Evolutionary conservation across 495 filamentous ascomycete species (phyloP), one percentile per base, ranked within the genome.

Genomic region (Penicillium lagena): DNA sequence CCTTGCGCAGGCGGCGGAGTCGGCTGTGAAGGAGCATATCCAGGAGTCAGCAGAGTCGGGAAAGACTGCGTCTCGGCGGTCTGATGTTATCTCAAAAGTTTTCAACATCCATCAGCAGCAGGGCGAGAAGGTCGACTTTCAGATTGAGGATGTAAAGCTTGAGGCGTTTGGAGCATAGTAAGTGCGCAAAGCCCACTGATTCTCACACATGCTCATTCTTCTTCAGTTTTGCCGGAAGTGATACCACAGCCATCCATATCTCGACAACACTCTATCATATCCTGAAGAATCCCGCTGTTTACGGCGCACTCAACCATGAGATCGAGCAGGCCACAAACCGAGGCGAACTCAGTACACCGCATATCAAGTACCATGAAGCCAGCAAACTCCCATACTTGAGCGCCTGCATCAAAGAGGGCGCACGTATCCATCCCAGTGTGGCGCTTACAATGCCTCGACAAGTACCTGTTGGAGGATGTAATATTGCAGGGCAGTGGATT

Each of bases 251-350:
- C 2, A 70, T 71, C 29, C 62, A 67, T 0, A 48, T 78, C 34
- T 57, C 59, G 13, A 68, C 58, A 12, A 63, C 58, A n/a, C 31
- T 84, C 42, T 79, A 74, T 55, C 57, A 72, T 38, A 64, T 83
- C 1, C 42, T 82, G 31, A 71, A 66, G 28, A 62, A 76, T 42
- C 72, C 73, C 0, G 54, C 60, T 7, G 51, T 56, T 7, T 68
- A 80, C 48, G 45, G 51, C 7, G 72, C 71, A 46, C 70, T 81
- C 2, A 66, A 71, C 29, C 29, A 67, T 28, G 81, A 85, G 51
- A 66, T 85, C 9, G 78, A 63, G 22, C 49, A 49, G 0, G 63
- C 50, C 31, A 47, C 48, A 32, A 2, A 27, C 3, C 32, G 52
- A 11, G 60, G 60, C 7, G 33, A 40, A 10, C 39, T 60, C 2